Evolutionary conservation across 495 filamentous ascomycete species (phyloP).

Genomic region (Lindgomyces ingoldianus): DNA sequence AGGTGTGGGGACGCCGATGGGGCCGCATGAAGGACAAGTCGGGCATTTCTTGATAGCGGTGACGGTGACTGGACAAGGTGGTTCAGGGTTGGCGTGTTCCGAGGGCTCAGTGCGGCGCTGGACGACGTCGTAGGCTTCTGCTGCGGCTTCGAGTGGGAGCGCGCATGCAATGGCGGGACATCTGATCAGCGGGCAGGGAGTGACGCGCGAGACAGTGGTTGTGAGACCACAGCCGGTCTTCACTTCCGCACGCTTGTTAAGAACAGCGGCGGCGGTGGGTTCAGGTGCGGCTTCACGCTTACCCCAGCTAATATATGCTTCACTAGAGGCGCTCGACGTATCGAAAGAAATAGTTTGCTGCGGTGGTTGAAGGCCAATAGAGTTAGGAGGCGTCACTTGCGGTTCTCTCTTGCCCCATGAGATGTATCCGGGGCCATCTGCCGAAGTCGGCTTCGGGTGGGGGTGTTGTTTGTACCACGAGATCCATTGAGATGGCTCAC

Average conservation of each 20-base stretch:
- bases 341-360: neutral
- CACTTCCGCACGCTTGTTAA: neutral
- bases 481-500: neutral
- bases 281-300: constrained; percentile 19
- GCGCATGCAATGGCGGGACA: neutral
- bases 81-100: neutral
- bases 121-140: neutral
- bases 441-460: neutral
- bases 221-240: constrained; percentile 2
- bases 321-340: neutral
- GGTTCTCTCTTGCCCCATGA: constrained; percentile 6
- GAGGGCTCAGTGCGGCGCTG: neutral
- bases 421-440: no score
- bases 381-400: neutral
- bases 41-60: constrained; percentile 17
- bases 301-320: constrained; percentile 9
- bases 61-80: constrained; percentile 15
- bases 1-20: constrained; percentile 1
- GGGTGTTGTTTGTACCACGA: neutral
- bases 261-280: constrained; percentile 10
- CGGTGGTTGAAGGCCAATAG: neutral
- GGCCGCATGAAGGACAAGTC: constrained; percentile 1
- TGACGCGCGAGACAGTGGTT: constrained; percentile 2
- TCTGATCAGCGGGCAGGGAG: constrained; percentile 18
- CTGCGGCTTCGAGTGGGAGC: neutral